A percentile compares a stretch with the other conserved stretches of the same genome.
phyloP scores from a whole-genome alignment of 495 filamentous ascomycete species.

The Bacidia rubella region DNA sequence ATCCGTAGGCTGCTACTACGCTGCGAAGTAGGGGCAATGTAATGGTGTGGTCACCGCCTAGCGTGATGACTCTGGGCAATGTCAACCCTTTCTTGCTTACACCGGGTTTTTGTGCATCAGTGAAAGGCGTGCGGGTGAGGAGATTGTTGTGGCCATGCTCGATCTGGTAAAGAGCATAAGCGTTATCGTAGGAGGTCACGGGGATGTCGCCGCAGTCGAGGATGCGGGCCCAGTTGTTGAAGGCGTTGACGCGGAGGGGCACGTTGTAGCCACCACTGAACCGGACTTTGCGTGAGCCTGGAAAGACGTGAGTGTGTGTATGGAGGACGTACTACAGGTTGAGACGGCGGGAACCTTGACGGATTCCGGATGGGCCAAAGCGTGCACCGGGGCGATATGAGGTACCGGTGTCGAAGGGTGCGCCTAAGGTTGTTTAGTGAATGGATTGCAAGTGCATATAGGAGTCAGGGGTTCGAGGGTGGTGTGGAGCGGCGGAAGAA shows the following conservation, averaged over 20 bases:
- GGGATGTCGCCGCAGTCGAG: slow-evolving; percentile 69
- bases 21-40: slow-evolving; percentile 49
- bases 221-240: slow-evolving; percentile 50
- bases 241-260: slow-evolving; percentile 45
- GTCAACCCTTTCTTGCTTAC: slow-evolving; percentile 42
- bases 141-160: slow-evolving; percentile 48
- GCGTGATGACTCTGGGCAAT: slow-evolving; percentile 48
- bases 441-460: too few relatives aligned
- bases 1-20: slow-evolving; percentile 51
- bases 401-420: slow-evolving; percentile 54
- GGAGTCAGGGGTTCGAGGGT: too few relatives aligned
- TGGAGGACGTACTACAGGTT: slow-evolving; percentile 46
- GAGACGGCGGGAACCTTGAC: slow-evolving; percentile 61
- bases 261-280: slow-evolving; percentile 54
- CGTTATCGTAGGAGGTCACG: slow-evolving; percentile 59
- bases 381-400: slow-evolving; percentile 72
- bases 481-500: not conserved
- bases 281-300: slow-evolving; percentile 39
- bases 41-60: slow-evolving; percentile 57
- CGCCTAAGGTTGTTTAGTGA: slow-evolving; percentile 26
- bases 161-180: slow-evolving; percentile 60
- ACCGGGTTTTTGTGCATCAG: slow-evolving; percentile 33
- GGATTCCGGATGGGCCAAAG: slow-evolving; percentile 70
- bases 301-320: not conserved
- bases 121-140: slow-evolving; percentile 37